phyloP scores from a whole-genome alignment of 2,329 filamentous ascomycete genomes.

The Calonectria fujianensis region DNA sequence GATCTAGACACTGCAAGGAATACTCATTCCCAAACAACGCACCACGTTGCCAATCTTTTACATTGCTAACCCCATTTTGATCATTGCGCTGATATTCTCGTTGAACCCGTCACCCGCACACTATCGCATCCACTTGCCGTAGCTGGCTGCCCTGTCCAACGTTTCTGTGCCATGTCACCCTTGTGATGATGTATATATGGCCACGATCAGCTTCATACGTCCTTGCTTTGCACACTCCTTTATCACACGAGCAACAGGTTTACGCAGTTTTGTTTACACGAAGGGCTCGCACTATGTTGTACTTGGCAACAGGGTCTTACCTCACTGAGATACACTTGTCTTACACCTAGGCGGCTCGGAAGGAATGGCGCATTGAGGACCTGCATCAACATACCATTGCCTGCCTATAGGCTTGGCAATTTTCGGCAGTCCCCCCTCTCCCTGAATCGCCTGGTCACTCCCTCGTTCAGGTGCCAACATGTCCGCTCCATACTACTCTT shows the following conservation, averaged over 20 bases:
- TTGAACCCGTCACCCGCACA: not conserved
- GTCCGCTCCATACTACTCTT: not conserved
- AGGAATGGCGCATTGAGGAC: not conserved
- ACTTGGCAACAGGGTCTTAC: not conserved
- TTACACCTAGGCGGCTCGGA: not conserved
- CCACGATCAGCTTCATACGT: not conserved
- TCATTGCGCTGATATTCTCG: not conserved
- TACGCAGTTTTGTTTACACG: not conserved
- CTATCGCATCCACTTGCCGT: not conserved
- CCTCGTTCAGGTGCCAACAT: not conserved
- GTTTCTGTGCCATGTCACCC: too few species aligned
- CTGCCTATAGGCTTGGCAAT: not conserved
- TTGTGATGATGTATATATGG: not conserved
- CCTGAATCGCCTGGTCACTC: not conserved
- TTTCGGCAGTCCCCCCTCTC: not conserved
- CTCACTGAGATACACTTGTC: not conserved
- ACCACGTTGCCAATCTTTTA: not conserved
- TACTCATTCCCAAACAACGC: not conserved
- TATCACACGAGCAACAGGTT: not conserved
- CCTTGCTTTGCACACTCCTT: not conserved
- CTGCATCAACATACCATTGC: not conserved
- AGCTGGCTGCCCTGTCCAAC: not conserved
- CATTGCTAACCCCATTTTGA: not conserved
- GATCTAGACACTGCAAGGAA: not conserved
- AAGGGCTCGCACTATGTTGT: not conserved